These are phyloP conservation scores for Aspergillus coremiiformis DNA, from an alignment of 495 filamentous ascomycete genomes.

Conservation along the genomic window DNA sequence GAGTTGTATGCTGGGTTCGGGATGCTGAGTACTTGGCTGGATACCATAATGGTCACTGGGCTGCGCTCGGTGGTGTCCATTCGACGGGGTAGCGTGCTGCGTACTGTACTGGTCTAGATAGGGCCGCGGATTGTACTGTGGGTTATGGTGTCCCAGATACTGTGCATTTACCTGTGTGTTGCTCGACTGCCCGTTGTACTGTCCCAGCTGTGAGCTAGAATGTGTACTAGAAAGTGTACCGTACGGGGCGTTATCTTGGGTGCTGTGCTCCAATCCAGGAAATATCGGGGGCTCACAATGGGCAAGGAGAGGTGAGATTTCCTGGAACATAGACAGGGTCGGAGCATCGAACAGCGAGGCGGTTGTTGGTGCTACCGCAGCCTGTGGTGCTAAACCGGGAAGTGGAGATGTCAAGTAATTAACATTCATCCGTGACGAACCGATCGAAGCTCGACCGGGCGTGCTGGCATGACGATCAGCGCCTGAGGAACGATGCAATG, in stretches of 20 bases:
- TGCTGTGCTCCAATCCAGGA: background rate
- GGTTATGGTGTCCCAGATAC: background rate
- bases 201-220: background rate
- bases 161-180: background rate
- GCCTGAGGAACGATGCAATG: background rate
- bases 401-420: background rate
- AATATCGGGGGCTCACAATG: background rate
- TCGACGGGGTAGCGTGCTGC: background rate
- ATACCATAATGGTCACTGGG: background rate
- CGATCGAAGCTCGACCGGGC: background rate
- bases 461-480: background rate
- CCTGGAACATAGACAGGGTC: background rate
- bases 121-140: background rate
- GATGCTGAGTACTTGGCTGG: background rate
- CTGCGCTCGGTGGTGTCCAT: background rate
- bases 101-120: background rate
- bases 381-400: background rate
- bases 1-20: too few relatives aligned
- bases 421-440: background rate
- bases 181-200: background rate
- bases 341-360: background rate
- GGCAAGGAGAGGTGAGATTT: background rate
- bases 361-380: background rate
- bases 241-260: background rate
- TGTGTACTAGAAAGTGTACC: background rate